Conservation (phyloP, 2,329 filamentous ascomycete species). For the Cryphonectria naterciae region DNA sequence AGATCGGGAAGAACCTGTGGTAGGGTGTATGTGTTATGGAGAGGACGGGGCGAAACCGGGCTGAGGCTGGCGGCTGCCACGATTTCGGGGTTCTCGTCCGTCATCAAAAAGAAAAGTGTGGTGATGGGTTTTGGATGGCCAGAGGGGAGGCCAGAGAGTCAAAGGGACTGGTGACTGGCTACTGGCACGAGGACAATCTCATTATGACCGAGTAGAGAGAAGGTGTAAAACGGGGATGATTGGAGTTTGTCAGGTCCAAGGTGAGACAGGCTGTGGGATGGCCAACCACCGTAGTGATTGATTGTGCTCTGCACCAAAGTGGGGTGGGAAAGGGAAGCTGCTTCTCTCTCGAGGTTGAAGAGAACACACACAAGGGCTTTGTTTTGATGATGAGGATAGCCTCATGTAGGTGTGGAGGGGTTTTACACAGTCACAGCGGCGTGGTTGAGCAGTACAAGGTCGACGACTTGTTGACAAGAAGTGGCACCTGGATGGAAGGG, state of each 20-base stretch:
- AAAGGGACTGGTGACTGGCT: not conserved
- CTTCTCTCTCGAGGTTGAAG: not conserved
- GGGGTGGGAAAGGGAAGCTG: conserved; percentile 24
- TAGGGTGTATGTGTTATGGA: conserved; percentile 47
- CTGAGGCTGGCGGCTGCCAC: conserved; percentile 58
- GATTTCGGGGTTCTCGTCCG: conserved; percentile 47
- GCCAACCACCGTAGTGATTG: not conserved
- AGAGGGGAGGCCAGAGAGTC: not conserved
- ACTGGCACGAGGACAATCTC: conserved; percentile 4
- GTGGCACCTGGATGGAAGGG: not conserved
- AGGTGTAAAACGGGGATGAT: not conserved
- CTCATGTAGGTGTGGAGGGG: not conserved
- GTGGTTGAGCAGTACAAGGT: not conserved
- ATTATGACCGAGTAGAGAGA: not conserved
- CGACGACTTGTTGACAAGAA: not conserved
- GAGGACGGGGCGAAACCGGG: conserved; percentile 54
- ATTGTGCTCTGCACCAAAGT: conserved; percentile 24
- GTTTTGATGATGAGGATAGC: not conserved
- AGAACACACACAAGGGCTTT: not conserved
- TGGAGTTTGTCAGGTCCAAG: not conserved
- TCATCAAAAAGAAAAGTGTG: conserved; percentile 45
- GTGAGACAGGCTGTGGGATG: not conserved
- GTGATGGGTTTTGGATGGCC: conserved; percentile 13
- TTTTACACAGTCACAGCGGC: not conserved
- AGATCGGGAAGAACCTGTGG: conserved; percentile 52